Evolutionary conservation across 2,329 filamentous ascomycete species (phyloP), one percentile per base, ranked within the genome.

Genomic region (Calonectria fujianensis): DNA sequence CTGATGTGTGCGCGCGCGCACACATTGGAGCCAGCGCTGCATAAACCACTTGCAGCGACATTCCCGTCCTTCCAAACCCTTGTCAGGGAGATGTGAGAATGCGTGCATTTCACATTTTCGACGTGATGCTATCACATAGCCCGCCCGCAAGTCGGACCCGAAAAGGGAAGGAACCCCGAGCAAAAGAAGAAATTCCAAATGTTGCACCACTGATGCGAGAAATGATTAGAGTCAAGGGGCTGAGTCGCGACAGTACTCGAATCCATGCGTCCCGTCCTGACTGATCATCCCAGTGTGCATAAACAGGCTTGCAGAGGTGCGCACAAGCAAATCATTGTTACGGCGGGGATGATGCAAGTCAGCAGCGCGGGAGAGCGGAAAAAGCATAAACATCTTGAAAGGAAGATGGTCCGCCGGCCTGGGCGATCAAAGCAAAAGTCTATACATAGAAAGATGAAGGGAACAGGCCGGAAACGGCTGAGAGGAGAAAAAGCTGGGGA

Each of bases 141-240:
- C 27, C 37, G 31, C 54, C 45, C 67, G 41, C 67, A 63, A 61
- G 41, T 45, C 57, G 45, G 41, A 20, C 54, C 41, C 32, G 41
- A 63, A 51, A 35, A 20, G 41, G 54, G 54, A 52, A 31, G 11
- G 20, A 20, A 61, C n/a, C 24, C 61, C 41, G 20, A 41, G 37
- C 24, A 32, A 57, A 61, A 72, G 5, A 52, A 48, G 54, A 45
- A 68, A 52, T 10, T 54, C 16, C 41, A 35, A 31, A 52, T 72
- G 70, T 72, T 63, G 64, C 64, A 72, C 61, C 64, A 69, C 69
- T n/a, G 37, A 37, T 39, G 41, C 50, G 35, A 64, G 37, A 57
- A 63, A 57, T 29, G 52, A 63, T 18, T 35, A 65, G 27, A 65
- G 48, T 39, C 57, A 65, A 65, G 27, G 61, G 50, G 39, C 63